Conservation (phyloP, 768 basidiomycete species). For the Piloderma croceum region DNA sequence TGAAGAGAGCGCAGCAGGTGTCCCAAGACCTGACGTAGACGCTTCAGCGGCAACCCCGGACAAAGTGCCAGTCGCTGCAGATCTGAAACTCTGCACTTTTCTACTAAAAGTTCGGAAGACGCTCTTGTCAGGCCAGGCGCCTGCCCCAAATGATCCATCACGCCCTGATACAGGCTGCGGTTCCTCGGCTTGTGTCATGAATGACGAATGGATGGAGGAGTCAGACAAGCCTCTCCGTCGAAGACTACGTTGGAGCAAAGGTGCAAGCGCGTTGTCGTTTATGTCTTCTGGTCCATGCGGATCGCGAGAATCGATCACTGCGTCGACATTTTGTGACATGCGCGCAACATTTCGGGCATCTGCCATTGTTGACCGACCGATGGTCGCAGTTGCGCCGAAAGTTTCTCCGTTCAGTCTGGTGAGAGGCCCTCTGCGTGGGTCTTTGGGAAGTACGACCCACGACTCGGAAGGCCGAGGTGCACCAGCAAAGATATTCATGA, state of each 20-base stretch:
- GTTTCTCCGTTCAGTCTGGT: constrained; percentile 10
- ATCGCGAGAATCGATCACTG: constrained; percentile 58
- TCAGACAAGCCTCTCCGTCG: constrained; percentile 82
- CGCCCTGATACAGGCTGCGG: constrained; percentile 3
- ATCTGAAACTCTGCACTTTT: constrained; percentile 26
- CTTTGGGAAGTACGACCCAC: constrained; percentile 64
- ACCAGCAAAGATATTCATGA: constrained; percentile 94
- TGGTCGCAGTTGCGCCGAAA: constrained; percentile 18
- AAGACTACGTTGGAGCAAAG: constrained; percentile 63
- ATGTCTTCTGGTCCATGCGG: constrained; percentile 25
- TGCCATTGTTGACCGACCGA: constrained; percentile 15
- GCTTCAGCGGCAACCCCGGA: no score
- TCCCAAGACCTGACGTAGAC: not conserved
- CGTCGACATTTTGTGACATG: constrained; percentile 70
- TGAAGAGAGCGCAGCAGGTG: not conserved
- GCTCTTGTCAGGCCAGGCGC: not conserved
- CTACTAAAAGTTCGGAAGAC: constrained; percentile 28
- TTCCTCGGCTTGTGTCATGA: constrained; percentile 50
- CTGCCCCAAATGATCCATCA: constrained; percentile 2
- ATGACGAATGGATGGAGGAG: constrained; percentile 88
- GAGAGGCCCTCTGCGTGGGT: constrained; percentile 23
- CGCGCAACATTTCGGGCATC: constrained; percentile 20
- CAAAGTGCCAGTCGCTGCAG: constrained; percentile 2
- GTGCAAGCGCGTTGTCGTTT: constrained; percentile 41
- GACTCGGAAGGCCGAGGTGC: constrained; percentile 61